Percentiles rank a stretch among this genome's conserved stretches.
phyloP scores from a whole-genome alignment of 2,329 filamentous ascomycete species.

The Nothophaeocryptopus gaeumannii region DNA sequence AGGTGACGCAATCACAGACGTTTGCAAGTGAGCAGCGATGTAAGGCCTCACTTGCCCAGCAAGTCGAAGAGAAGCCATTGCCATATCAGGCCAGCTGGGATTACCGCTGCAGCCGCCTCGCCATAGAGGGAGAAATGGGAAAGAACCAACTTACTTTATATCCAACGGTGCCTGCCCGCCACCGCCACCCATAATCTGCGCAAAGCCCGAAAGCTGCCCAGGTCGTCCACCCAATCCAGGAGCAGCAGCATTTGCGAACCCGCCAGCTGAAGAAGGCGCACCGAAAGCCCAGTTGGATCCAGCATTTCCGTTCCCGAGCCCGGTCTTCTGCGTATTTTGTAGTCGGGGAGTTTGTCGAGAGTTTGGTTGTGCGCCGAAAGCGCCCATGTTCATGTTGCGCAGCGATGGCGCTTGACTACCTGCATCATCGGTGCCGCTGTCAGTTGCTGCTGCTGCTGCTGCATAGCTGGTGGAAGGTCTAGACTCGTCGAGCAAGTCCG shows the following conservation, averaged over 20 bases:
- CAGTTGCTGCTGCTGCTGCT: constrained; percentile 11
- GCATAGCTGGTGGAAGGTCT: too few relatives aligned
- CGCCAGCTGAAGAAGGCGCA: constrained; percentile 51
- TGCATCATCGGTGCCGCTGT: constrained; percentile 19
- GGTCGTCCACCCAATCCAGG: constrained; percentile 27
- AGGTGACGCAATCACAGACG: too few relatives aligned
- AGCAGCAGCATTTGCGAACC: constrained; percentile 18
- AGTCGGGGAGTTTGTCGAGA: constrained; percentile 29
- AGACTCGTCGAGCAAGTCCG: not conserved
- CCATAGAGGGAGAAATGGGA: not conserved
- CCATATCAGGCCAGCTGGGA: not conserved
- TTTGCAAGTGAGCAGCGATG: too few relatives aligned
- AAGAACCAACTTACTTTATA: constrained; percentile 34
- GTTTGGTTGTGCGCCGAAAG: constrained; percentile 44
- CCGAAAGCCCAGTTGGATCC: constrained; percentile 57
- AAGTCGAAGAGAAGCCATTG: too few relatives aligned
- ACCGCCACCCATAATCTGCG: constrained; percentile 36
- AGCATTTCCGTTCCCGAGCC: constrained; percentile 47
- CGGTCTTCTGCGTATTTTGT: constrained; percentile 34
- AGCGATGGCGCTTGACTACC: constrained; percentile 40
- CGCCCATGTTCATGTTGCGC: constrained; percentile 51
- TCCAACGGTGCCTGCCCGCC: constrained; percentile 32
- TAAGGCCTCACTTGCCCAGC: too few relatives aligned
- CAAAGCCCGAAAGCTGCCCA: constrained; percentile 34
- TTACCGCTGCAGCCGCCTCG: constrained; percentile 1